Evolutionary conservation across 306 rosid species (phyloP).

Genomic region (Lathyrus tuberosus): DNA sequence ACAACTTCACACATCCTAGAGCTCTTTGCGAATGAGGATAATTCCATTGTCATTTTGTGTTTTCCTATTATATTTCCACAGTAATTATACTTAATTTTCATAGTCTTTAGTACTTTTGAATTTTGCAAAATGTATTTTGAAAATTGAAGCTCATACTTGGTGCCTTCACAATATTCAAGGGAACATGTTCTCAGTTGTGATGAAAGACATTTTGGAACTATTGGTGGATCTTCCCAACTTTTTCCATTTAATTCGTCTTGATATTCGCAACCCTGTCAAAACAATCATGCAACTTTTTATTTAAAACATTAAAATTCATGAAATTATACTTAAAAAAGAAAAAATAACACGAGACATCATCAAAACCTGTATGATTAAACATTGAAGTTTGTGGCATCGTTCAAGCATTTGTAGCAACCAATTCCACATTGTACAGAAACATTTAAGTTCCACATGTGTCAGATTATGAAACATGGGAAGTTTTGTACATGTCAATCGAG

Average conservation of each 20-base stretch:
- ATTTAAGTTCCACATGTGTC: background rate
- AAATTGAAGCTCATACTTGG: background rate
- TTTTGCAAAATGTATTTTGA: background rate
- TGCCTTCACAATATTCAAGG: background rate
- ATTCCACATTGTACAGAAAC: background rate
- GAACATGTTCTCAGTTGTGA: background rate
- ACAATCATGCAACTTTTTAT: no score
- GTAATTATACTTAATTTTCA: background rate
- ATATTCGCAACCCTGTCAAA: no score
- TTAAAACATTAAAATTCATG: background rate
- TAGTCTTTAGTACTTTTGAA: background rate
- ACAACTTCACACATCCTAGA: background rate
- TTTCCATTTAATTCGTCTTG: no score
- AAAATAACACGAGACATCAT: background rate
- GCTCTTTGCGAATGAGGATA: background rate
- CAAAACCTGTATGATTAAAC: background rate
- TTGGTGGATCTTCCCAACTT: no score
- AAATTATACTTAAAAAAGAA: background rate
- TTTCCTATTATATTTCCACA: background rate
- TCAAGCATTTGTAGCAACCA: background rate
- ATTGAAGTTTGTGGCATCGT: background rate
- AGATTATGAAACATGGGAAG: constrained; percentile 9
- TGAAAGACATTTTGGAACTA: no score
- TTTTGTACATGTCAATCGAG: no score
- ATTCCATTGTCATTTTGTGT: background rate